Evolutionary conservation across 306 rosid species (phyloP).

Genomic region (Quercus parvula): DNA sequence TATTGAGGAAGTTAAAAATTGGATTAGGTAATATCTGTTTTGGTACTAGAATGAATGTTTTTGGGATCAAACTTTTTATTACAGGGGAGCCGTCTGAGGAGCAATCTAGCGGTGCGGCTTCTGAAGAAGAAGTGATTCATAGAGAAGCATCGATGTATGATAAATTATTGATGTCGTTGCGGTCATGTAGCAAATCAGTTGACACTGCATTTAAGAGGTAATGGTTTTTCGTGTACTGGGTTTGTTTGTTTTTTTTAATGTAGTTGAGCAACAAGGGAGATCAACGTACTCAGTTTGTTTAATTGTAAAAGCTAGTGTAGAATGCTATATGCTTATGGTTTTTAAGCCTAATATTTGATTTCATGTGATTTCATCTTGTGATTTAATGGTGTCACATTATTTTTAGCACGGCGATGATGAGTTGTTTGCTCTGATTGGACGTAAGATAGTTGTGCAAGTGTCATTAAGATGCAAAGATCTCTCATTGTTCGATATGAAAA

Average conservation of each 20-base stretch:
- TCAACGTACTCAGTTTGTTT: background rate
- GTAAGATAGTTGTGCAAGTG: background rate
- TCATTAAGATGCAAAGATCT: background rate
- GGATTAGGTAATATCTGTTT: background rate
- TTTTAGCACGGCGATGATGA: background rate
- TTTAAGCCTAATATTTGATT: background rate
- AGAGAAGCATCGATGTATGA: slow-evolving; percentile 38
- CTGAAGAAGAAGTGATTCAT: slow-evolving; percentile 24
- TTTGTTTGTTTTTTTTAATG: background rate
- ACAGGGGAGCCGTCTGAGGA: slow-evolving; percentile 16
- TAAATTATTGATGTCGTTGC: slow-evolving; percentile 28
- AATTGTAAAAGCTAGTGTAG: background rate
- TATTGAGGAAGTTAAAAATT: background rate
- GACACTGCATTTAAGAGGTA: slow-evolving; percentile 45
- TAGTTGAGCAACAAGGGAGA: background rate
- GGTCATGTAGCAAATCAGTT: slow-evolving; percentile 37
- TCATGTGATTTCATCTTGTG: background rate
- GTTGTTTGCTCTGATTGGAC: background rate
- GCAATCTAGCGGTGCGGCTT: slow-evolving; percentile 6
- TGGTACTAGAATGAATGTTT: background rate
- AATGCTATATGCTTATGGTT: background rate
- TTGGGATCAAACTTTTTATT: background rate
- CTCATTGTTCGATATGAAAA: background rate
- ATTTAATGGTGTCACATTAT: background rate
- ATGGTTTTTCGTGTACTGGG: background rate